Percentiles rank a stretch among this genome's conserved stretches.
These are phyloP conservation scores for Dactylorhiza incarnata DNA, from an alignment of 106 monocot genomes.

Conservation along the genomic window DNA sequence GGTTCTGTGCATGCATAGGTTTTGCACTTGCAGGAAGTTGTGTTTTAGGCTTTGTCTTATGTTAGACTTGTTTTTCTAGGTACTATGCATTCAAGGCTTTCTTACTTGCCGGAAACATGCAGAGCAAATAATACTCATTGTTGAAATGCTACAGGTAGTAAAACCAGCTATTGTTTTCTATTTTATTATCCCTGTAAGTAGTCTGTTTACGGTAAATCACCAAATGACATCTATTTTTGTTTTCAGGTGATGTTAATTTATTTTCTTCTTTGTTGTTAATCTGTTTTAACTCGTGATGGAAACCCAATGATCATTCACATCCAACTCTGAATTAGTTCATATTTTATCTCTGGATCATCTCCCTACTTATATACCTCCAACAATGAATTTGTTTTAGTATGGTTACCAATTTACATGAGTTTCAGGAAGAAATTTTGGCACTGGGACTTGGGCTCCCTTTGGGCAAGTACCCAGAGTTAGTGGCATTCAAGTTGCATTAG, in stretches of 20 bases:
- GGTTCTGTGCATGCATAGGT: not conserved
- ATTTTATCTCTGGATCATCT: too few species aligned
- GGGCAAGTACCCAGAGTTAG: too few species aligned
- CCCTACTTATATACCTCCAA: too few species aligned
- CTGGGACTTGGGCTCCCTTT: too few species aligned
- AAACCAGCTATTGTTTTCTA: not conserved
- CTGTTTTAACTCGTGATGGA: not conserved
- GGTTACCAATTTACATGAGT: too few species aligned
- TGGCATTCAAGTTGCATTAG: too few species aligned
- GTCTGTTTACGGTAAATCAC: not conserved
- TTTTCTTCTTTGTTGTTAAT: not conserved
- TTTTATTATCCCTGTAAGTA: not conserved
- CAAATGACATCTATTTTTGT: not conserved
- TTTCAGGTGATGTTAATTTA: not conserved
- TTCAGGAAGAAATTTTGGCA: too few species aligned
- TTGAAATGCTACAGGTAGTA: slow-evolving; percentile 95
- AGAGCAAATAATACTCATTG: slow-evolving; percentile 93
- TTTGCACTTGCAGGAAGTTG: not conserved
- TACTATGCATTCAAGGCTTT: slow-evolving; percentile 98
- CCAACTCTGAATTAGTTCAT: too few species aligned
- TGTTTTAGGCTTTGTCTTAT: slow-evolving; percentile 4
- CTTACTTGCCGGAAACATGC: slow-evolving; percentile 99
- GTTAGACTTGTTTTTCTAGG: slow-evolving; percentile 30
- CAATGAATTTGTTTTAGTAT: too few species aligned
- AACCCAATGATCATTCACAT: too few species aligned